Base-by-base conservation (phyloP, 2,329 filamentous ascomycete species). In the Arthroderma sp. region DNA sequence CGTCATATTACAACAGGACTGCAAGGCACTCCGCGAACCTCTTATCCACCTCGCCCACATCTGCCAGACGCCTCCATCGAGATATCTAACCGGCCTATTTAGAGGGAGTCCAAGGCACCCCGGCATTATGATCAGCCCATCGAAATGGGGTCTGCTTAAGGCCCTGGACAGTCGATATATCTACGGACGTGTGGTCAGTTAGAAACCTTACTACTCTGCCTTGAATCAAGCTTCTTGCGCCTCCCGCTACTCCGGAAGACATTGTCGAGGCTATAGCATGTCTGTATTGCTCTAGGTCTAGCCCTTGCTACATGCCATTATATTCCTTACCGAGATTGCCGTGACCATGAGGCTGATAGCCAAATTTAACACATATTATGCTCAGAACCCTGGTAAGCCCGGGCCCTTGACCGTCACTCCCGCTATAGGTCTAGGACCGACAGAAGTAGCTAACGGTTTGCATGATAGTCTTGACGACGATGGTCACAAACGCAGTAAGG, bases 351-450 rank as follows among this genome's bases (percentile, higher is more conserved):
- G 93, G 63, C 77, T 98, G 57, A 84, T 85, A 49, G 81, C 88
- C 66, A 88, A 89, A 69, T 98, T 95, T 79, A 96, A 95, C 74
- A 81, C 83, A 64, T 95, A 94, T 76, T 98, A 97, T 81, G 85
- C 88, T 64, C 85, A 90, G 68, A 87, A 88, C 68, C 93, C 91
- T 67, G 78, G 87, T 91, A 79, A 63, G 80, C 70, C 56, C 54
- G 9, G 13, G 15, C 31, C 17, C 17, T 39, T 11, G 28, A 33
- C 33, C 8, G 47, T 54, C 47, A 44, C 43, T 38, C 28, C 19
- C 15, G 21, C 44, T 52, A 15, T 41, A n/a, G 7, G 15, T 17
- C 52, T n/a, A 37, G 35, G 51, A 41, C 13, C 21, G 19, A 51
- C 28, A 28, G 31, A 33, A 31, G 23, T 25, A 23, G n/a, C 52